phyloP scores from a whole-genome alignment of 805 yeast genomes.

The Suhomyces sp. region DNA sequence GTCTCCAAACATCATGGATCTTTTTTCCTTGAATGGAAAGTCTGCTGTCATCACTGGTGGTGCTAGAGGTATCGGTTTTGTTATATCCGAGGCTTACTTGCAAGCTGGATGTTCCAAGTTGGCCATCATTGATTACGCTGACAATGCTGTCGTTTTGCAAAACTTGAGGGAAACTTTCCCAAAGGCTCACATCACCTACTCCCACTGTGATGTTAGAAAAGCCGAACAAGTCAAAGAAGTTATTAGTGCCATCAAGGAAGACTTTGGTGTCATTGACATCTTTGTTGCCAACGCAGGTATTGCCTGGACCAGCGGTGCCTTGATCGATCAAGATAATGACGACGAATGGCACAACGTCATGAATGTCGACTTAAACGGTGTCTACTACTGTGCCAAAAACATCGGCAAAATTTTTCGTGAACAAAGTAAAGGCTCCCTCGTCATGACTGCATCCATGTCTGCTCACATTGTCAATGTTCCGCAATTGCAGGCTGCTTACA shows the following conservation, averaged over 20 bases:
- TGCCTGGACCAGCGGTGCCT: slow-evolving; percentile 45
- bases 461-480: slow-evolving; percentile 87
- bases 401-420: slow-evolving; percentile 70
- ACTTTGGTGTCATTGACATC: slow-evolving; percentile 38
- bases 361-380: slow-evolving; percentile 74
- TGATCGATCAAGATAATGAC: slow-evolving; percentile 43
- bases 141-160: slow-evolving; percentile 25
- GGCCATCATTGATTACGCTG: slow-evolving; percentile 41
- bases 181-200: slow-evolving; percentile 29
- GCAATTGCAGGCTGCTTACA: slow-evolving; percentile 81
- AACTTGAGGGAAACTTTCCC: slow-evolving; percentile 29
- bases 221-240: slow-evolving; percentile 35
- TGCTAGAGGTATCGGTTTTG: slow-evolving; percentile 37
- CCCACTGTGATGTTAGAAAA: slow-evolving; percentile 40
- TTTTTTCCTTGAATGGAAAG: slow-evolving; percentile 31
- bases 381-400: slow-evolving; percentile 73
- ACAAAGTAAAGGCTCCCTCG: slow-evolving; percentile 74
- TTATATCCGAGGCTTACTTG: slow-evolving; percentile 34
- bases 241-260: slow-evolving; percentile 26
- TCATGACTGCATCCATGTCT: slow-evolving; percentile 86
- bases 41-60: slow-evolving; percentile 38
- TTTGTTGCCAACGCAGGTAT: slow-evolving; percentile 49
- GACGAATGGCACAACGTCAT: slow-evolving; percentile 71
- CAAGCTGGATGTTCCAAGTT: slow-evolving; percentile 36
- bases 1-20: slow-evolving; percentile 24